Evolutionary conservation across 208 protist species (phyloP), one percentile per base, ranked within the genome.

Genomic region (Angomonas ambiguus): DNA sequence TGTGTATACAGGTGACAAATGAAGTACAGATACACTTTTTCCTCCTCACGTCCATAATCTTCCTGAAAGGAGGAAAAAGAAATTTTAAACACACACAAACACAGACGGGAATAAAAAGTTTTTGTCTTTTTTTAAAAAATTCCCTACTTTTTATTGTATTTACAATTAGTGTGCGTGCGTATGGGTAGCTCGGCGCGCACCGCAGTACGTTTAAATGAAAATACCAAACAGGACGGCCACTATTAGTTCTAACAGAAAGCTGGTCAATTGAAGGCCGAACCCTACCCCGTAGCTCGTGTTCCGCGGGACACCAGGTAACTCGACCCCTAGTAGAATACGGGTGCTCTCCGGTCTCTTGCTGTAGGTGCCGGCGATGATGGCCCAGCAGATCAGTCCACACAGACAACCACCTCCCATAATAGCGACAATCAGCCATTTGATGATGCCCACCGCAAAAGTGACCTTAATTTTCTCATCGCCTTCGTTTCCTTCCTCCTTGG

Each of bases 331-430:
- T 27, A 2, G 41, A 30, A n/a, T 28, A n/a, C 18, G 35, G 1
- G 22, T 67, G 27, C n/a, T 86, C 2, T 20, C 16, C 22, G 20
- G n/a, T 31, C 53, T 59, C 28, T 56, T 35, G 11, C 41, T 62
- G 31, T 79, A 65, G 6, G 87, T 48, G 58, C 62, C 70, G 0
- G 76, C 74, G 13, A 88, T 81, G 18, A 89, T 64, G 3, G 71
- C 55, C 80, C 83, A 93, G 45, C 61, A 61, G 35, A 91, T 85
- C n/a, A 93, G 74, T 55, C 87, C 82, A 57, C 58, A 89, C 1
- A 77, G 27, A 10, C 85, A 38, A 27, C 58, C 76, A 38, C 61
- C 42, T 0, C 45, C 61, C 0, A 79, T 28, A 0, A 84, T 27
- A 2, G 66, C 62, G 4, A 84, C 57, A 20, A 70, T 76, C 25